These are phyloP conservation scores for Vanrija sp. DNA, from an alignment of 1,284 basidiomycete genomes.

Conservation along the genomic window DNA sequence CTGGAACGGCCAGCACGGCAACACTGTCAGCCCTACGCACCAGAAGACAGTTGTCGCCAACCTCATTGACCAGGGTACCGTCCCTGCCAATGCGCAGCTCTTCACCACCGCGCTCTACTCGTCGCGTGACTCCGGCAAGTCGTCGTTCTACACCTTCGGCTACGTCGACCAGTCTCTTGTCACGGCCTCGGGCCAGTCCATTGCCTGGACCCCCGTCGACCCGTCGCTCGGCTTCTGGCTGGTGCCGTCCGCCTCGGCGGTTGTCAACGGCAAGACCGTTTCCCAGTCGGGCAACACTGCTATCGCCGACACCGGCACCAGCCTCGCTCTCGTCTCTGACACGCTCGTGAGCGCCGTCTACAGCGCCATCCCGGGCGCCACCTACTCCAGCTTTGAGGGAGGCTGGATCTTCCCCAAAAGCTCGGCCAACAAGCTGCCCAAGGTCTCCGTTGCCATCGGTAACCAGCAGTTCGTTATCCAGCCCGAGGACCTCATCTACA, in stretches of 20 bases:
- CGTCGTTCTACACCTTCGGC: slow-evolving; percentile 73
- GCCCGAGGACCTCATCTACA: too few relatives aligned
- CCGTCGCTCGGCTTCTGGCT: slow-evolving; percentile 44
- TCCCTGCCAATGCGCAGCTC: too few relatives aligned
- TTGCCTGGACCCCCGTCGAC: slow-evolving; percentile 66
- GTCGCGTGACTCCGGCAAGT: slow-evolving; percentile 66
- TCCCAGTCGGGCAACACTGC: slow-evolving; percentile 26
- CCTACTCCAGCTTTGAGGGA: too few relatives aligned
- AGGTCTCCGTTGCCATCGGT: too few relatives aligned
- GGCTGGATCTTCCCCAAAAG: too few relatives aligned
- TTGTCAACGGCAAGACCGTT: slow-evolving; percentile 49
- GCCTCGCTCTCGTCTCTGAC: slow-evolving; percentile 78
- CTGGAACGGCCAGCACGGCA: slow-evolving; percentile 43
- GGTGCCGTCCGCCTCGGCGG: slow-evolving; percentile 42
- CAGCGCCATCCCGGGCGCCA: slow-evolving; percentile 60
- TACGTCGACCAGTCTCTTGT: slow-evolving; percentile 62
- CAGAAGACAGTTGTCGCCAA: slow-evolving; percentile 64
- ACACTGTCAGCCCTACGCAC: slow-evolving; percentile 45
- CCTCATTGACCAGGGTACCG: slow-evolving; percentile 3
- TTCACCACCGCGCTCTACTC: slow-evolving; percentile 23
- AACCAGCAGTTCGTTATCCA: too few relatives aligned
- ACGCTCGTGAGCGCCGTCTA: slow-evolving; percentile 64
- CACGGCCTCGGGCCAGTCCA: slow-evolving; percentile 57
- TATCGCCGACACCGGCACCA: slow-evolving; percentile 75
- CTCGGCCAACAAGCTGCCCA: too few relatives aligned